These are phyloP conservation scores for Venturia effusa DNA, from an alignment of 2,329 filamentous ascomycete genomes.

Conservation along the genomic window DNA sequence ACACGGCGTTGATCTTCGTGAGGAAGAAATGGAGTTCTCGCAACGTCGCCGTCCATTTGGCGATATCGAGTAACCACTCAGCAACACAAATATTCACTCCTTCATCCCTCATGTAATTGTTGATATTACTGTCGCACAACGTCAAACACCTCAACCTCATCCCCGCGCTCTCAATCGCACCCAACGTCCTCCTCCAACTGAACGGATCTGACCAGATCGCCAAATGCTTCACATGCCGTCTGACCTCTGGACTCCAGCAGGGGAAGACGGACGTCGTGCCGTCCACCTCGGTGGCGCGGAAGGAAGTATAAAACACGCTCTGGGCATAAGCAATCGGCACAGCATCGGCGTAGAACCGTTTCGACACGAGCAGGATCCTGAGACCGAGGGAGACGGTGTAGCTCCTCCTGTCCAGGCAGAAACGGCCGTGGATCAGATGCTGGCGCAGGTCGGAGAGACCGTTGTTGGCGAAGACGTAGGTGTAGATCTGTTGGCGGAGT, in stretches of 20 bases:
- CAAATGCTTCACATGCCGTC: neutral
- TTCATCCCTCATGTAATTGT: slow-evolving; percentile 3
- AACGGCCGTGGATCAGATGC: neutral
- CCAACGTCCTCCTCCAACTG: neutral
- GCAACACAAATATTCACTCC: neutral
- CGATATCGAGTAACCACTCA: neutral
- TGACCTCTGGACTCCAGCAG: neutral
- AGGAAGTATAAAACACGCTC: neutral
- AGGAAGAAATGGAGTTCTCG: neutral
- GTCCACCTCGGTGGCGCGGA: neutral
- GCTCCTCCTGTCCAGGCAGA: neutral
- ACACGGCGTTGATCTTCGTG: neutral
- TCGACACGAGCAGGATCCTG: neutral
- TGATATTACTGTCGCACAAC: neutral
- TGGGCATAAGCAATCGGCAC: neutral
- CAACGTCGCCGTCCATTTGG: neutral
- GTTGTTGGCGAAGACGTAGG: slow-evolving; percentile 3
- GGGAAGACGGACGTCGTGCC: neutral
- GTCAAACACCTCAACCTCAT: neutral
- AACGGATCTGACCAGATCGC: neutral
- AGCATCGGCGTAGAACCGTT: neutral
- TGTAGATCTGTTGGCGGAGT: slow-evolving; percentile 7
- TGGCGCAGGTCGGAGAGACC: neutral
- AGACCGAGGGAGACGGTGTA: neutral
- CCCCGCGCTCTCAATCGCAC: neutral